Percentiles rank a stretch among this genome's conserved stretches.
These are phyloP conservation scores for Podosphaera leucotricha DNA, from an alignment of 2,329 filamentous ascomycete species.

Conservation along the genomic window DNA sequence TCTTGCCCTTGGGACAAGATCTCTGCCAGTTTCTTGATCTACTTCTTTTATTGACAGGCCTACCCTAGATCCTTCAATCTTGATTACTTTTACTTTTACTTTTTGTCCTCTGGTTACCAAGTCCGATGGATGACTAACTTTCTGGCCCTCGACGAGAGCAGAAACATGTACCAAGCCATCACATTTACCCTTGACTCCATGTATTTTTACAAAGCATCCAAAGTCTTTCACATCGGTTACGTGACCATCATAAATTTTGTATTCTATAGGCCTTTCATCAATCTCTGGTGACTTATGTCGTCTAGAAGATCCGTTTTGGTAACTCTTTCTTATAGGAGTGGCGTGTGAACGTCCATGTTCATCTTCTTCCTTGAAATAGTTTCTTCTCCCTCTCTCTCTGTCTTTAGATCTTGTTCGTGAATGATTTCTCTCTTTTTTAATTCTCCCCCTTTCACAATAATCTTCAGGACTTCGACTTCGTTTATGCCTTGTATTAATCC, in stretches of 20 bases:
- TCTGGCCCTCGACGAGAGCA: slow-evolving; percentile 58
- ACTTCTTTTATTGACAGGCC: slow-evolving; percentile 95
- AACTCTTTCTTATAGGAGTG: slow-evolving; percentile 19
- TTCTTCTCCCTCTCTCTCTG: slow-evolving; percentile 18
- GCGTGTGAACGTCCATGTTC: slow-evolving; percentile 29
- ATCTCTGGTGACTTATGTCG: slow-evolving; percentile 47
- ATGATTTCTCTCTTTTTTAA: slow-evolving; percentile 20
- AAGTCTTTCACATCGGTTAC: slow-evolving; percentile 91
- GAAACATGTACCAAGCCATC: slow-evolving; percentile 90
- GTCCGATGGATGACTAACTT: slow-evolving; percentile 82
- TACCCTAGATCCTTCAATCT: slow-evolving; percentile 58
- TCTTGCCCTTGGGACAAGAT: slow-evolving; percentile 53
- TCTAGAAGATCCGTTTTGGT: slow-evolving; percentile 35
- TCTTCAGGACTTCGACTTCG: slow-evolving; percentile 27
- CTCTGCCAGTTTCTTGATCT: slow-evolving; percentile 68
- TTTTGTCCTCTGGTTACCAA: slow-evolving; percentile 56
- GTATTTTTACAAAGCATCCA: slow-evolving; percentile 82
- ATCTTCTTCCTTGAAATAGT: slow-evolving; percentile 31
- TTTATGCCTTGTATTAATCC: slow-evolving; percentile 21
- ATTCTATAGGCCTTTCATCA: slow-evolving; percentile 57
- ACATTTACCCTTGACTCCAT: slow-evolving; percentile 65
- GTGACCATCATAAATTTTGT: slow-evolving; percentile 75
- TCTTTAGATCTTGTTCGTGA: slow-evolving; percentile 29
- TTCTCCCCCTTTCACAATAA: slow-evolving; percentile 16
- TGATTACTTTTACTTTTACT: slow-evolving; percentile 83